Conservation (phyloP, 83 land plant genomes). For the Diphasiastrum complanatum region DNA sequence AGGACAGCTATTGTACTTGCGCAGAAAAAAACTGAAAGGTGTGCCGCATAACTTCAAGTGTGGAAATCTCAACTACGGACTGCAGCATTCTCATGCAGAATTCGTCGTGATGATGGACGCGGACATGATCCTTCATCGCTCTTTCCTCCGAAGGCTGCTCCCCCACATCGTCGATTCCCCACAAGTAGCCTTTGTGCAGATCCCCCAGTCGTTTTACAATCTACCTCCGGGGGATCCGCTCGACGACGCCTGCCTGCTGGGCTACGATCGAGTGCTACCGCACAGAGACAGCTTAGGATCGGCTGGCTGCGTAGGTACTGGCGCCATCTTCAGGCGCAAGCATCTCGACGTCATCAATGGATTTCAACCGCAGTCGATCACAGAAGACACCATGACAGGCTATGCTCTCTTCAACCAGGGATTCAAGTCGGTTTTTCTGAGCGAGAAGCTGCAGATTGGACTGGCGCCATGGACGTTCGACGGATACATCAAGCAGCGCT, state of each 20-base stretch:
- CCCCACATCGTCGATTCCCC: slow-evolving; percentile 28
- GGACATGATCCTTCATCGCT: slow-evolving; percentile 31
- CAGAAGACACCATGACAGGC: slow-evolving; percentile 36
- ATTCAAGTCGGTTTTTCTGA: slow-evolving; percentile 30
- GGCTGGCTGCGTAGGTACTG: slow-evolving; percentile 26
- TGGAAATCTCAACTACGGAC: slow-evolving; percentile 32
- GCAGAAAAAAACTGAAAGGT: slow-evolving; percentile 16
- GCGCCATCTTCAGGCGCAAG: slow-evolving; percentile 25
- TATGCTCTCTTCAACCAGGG: slow-evolving; percentile 28
- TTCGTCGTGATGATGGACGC: slow-evolving; percentile 36
- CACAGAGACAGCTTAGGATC: slow-evolving; percentile 20
- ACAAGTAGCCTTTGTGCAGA: slow-evolving; percentile 27
- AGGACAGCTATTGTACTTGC: slow-evolving; percentile 22
- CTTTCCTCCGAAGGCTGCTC: slow-evolving; percentile 14
- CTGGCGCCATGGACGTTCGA: slow-evolving; percentile 34
- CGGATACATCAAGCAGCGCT: slow-evolving; percentile 27
- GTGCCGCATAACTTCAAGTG: slow-evolving; percentile 36
- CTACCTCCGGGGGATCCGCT: slow-evolving; percentile 32
- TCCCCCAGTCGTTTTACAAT: slow-evolving; percentile 29
- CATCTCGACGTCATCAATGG: slow-evolving; percentile 28
- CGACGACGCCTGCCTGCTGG: slow-evolving; percentile 23
- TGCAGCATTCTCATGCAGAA: slow-evolving; percentile 23
- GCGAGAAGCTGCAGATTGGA: slow-evolving; percentile 30
- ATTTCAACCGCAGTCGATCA: slow-evolving; percentile 36
- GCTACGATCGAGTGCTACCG: slow-evolving; percentile 15